Conservation (phyloP, 805 yeast species). For the Kurtzmaniella cleridarum region DNA sequence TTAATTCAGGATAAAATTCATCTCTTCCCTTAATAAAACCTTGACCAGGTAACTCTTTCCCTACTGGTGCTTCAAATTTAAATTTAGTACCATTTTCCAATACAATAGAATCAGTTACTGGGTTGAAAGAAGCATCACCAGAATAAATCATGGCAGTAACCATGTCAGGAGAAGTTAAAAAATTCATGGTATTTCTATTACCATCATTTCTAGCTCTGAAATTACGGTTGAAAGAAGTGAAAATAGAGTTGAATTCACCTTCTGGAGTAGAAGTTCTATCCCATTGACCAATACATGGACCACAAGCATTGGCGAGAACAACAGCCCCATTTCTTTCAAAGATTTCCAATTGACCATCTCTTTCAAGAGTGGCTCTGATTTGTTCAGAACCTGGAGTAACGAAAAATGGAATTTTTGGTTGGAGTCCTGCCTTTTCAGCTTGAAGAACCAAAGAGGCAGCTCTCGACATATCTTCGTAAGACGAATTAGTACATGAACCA, state of each 20-base stretch:
- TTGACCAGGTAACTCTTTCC: slow-evolving; percentile 73
- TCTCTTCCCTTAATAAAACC: slow-evolving; percentile 76
- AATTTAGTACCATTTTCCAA: slow-evolving; percentile 67
- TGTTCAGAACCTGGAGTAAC: slow-evolving; percentile 99
- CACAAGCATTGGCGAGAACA: slow-evolving; percentile 96
- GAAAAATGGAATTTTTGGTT: slow-evolving; percentile 86
- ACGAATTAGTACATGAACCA: slow-evolving; percentile 98
- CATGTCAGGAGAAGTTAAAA: slow-evolving; percentile 96
- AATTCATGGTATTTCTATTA: slow-evolving; percentile 94
- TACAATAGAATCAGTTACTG: slow-evolving; percentile 77
- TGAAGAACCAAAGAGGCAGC: slow-evolving; percentile 86
- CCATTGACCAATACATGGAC: slow-evolving; percentile 99
- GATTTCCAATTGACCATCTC: slow-evolving; percentile 83
- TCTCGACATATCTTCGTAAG: slow-evolving; percentile 97
- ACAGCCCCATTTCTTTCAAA: slow-evolving; percentile 86
- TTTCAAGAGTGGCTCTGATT: slow-evolving; percentile 92
- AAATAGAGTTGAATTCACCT: slow-evolving; percentile 77
- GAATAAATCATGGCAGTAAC: slow-evolving; percentile 96
- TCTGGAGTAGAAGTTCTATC: slow-evolving; percentile 78
- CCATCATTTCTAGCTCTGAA: slow-evolving; percentile 98
- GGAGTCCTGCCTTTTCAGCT: slow-evolving; percentile 80
- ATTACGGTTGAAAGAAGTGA: slow-evolving; percentile 96
- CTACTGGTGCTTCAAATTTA: slow-evolving; percentile 73
- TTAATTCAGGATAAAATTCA: slow-evolving; percentile 67
- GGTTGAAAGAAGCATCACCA: slow-evolving; percentile 90